Conservation (phyloP, 805 yeast species). For the Wickerhamomyces hampshirensis region DNA sequence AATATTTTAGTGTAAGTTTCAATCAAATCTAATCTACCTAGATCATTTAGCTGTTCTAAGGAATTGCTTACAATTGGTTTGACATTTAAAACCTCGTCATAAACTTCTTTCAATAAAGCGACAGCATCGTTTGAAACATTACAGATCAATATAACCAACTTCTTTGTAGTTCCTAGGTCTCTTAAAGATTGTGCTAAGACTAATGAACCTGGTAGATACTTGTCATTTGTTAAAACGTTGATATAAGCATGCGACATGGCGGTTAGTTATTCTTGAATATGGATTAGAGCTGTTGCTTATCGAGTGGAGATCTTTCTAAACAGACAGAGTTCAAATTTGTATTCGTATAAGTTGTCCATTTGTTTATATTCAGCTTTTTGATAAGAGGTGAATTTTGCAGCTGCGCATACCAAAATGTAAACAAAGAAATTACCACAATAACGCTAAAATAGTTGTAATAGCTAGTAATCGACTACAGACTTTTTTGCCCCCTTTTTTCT, state of each 20-base stretch:
- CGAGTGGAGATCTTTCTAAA: too few relatives aligned
- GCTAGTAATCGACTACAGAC: too few relatives aligned
- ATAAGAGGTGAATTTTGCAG: too few relatives aligned
- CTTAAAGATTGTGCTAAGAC: conserved; percentile 38
- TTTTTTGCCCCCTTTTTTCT: background rate
- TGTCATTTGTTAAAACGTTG: conserved; percentile 41
- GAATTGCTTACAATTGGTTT: conserved; percentile 17
- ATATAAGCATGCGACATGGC: conserved; percentile 31
- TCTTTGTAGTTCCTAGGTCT: conserved; percentile 11
- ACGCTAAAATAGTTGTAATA: too few relatives aligned
- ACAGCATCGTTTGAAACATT: conserved; percentile 22
- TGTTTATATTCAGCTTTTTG: too few relatives aligned
- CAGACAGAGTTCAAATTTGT: too few relatives aligned
- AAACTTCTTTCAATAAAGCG: conserved; percentile 15
- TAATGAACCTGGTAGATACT: conserved; percentile 52
- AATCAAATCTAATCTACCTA: conserved; percentile 46
- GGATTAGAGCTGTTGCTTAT: too few relatives aligned
- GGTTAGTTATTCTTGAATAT: background rate
- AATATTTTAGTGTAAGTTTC: conserved; percentile 44
- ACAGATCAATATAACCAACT: conserved; percentile 12
- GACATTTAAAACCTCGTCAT: conserved; percentile 25
- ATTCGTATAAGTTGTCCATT: too few relatives aligned
- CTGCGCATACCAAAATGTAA: too few relatives aligned
- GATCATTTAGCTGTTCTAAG: conserved; percentile 22
- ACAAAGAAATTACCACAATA: too few relatives aligned